A percentile compares a stretch with the other conserved stretches of the same genome.
These are phyloP conservation scores for Fusarium sp. DNA, from an alignment of 2,329 filamentous ascomycete genomes.

Conservation along the genomic window DNA sequence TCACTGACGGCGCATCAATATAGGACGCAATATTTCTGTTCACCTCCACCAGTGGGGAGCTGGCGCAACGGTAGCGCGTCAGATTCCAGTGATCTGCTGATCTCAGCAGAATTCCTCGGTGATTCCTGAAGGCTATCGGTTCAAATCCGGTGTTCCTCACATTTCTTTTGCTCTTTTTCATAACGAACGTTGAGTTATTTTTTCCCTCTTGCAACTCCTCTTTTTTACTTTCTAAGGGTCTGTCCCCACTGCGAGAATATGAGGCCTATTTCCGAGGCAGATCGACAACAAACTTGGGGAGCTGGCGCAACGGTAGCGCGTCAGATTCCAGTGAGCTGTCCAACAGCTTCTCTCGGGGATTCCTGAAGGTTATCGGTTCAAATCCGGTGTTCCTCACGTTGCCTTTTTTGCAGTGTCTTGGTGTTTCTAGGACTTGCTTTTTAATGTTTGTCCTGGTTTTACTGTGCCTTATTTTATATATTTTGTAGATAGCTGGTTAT, in stretches of 20 bases:
- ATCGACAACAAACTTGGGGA: slow-evolving; percentile 12
- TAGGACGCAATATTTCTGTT: background rate
- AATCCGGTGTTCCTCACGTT: slow-evolving; percentile 25
- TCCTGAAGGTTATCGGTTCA: slow-evolving; percentile 27
- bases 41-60: slow-evolving; percentile 21
- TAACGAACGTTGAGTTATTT: no score
- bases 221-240: background rate
- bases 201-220: background rate
- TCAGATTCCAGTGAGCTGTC: slow-evolving; percentile 14
- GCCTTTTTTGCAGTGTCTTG: background rate
- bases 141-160: slow-evolving; percentile 36
- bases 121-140: slow-evolving; percentile 36
- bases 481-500: no score
- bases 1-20: no score
- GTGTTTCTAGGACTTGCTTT: background rate
- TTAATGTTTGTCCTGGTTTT: background rate
- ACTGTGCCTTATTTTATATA: no score
- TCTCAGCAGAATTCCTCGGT: slow-evolving; percentile 1
- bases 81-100: slow-evolving; percentile 23
- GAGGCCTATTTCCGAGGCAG: background rate
- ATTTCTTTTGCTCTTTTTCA: background rate
- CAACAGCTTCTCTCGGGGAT: slow-evolving; percentile 7
- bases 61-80: slow-evolving; percentile 20
- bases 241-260: background rate
- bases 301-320: slow-evolving; percentile 8